Conservation (phyloP, 164 flowering plant species). For the Akebia trifoliata region DNA sequence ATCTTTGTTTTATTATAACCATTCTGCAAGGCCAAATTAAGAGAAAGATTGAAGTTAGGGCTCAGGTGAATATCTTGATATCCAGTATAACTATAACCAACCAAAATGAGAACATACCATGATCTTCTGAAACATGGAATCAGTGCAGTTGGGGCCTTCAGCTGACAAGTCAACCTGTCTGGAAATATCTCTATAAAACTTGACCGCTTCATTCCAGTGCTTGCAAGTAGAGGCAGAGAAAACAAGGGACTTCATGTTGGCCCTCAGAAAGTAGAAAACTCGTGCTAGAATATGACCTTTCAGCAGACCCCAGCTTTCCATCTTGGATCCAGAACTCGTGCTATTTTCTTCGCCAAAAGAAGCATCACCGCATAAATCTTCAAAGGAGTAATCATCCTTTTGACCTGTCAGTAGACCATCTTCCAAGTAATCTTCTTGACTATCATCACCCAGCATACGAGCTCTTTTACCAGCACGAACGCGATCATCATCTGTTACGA, state of each 20-base stretch:
- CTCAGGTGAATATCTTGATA: not conserved
- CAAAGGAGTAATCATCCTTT: conserved; percentile 50
- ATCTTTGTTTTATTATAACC: conserved; percentile 63
- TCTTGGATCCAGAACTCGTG: conserved; percentile 25
- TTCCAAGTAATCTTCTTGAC: conserved; percentile 52
- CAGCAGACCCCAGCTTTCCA: conserved; percentile 69
- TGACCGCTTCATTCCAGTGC: conserved; percentile 69
- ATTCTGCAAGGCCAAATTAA: conserved; percentile 52
- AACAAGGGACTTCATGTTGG: conserved; percentile 69
- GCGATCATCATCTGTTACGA: conserved; percentile 22
- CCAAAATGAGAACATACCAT: conserved; percentile 46
- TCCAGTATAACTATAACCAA: not conserved
- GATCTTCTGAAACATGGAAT: conserved; percentile 42
- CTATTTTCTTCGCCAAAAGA: conserved; percentile 32
- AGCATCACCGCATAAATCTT: conserved; percentile 58
- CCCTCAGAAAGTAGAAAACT: conserved; percentile 76
- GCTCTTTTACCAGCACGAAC: conserved; percentile 54
- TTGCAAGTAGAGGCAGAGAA: conserved; percentile 80
- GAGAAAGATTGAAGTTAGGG: conserved; percentile 9
- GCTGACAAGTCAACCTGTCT: conserved; percentile 66
- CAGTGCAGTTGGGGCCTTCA: conserved; percentile 61
- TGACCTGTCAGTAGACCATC: conserved; percentile 28
- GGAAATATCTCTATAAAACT: conserved; percentile 57
- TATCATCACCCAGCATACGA: conserved; percentile 41
- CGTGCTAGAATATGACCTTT: conserved; percentile 69